Evolutionary conservation across 345 rosid species (phyloP).

Genomic region (Hibiscus syriacus): DNA sequence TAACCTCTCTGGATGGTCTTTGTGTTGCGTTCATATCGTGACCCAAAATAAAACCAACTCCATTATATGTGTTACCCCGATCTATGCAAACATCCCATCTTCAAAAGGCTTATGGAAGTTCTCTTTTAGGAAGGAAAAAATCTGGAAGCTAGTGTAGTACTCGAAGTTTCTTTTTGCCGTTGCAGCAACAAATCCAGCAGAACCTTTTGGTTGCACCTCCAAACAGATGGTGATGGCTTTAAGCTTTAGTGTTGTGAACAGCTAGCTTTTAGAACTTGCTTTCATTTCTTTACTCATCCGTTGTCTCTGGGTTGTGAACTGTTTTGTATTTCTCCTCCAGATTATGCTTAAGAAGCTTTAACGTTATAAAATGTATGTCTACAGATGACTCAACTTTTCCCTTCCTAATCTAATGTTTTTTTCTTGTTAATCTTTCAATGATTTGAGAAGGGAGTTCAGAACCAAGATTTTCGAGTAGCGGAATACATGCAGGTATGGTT

Average conservation of each 20-base stretch:
- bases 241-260: conserved; percentile 28
- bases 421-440: neutral
- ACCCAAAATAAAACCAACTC: conserved; percentile 29
- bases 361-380: conserved; percentile 14
- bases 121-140: conserved; percentile 28
- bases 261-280: conserved; percentile 29
- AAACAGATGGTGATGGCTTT: conserved; percentile 32
- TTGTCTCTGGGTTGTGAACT: conserved; percentile 15
- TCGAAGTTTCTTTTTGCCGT: conserved; percentile 23
- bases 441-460: neutral
- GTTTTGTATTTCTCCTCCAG: conserved; percentile 9
- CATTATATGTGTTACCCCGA: conserved; percentile 25
- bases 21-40: conserved; percentile 10
- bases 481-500: neutral
- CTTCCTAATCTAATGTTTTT: conserved; percentile 8
- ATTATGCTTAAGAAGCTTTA: conserved; percentile 8
- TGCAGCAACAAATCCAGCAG: conserved; percentile 27
- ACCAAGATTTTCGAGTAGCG: no score
- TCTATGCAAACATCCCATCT: conserved; percentile 19
- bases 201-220: conserved; percentile 36
- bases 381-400: conserved; percentile 1
- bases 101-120: conserved; percentile 22
- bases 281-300: no score
- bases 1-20: conserved; percentile 13
- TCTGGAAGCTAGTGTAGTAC: conserved; percentile 30